Percentiles rank a stretch among this genome's conserved stretches.
These are phyloP conservation scores for Penicillium griseofulvum DNA, from an alignment of 2,329 filamentous ascomycete species.

Conservation along the genomic window DNA sequence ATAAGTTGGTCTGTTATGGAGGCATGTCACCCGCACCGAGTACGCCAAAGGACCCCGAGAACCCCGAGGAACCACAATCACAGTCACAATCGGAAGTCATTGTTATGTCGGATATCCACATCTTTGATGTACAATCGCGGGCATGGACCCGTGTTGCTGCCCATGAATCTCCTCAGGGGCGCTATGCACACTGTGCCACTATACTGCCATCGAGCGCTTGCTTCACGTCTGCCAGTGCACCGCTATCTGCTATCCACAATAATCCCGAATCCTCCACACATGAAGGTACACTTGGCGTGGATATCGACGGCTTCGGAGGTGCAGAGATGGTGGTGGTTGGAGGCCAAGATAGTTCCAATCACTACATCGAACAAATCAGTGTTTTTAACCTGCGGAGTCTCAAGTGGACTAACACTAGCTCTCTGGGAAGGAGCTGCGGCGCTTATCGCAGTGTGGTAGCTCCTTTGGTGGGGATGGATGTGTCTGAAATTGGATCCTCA, in stretches of 20 bases:
- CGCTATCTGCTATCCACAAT: constrained; percentile 82
- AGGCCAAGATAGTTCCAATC: constrained; percentile 94
- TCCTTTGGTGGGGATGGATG: constrained; percentile 58
- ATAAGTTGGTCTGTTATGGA: constrained; percentile 95
- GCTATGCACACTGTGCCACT: constrained; percentile 94
- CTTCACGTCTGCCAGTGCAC: constrained; percentile 80
- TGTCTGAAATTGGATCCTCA: constrained; percentile 45
- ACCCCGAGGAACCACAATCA: constrained; percentile 51
- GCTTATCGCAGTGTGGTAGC: constrained; percentile 95
- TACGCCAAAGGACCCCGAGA: constrained; percentile 44
- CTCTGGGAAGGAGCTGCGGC: constrained; percentile 86
- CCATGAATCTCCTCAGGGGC: constrained; percentile 80
- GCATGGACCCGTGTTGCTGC: constrained; percentile 83
- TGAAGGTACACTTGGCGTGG: constrained; percentile 81
- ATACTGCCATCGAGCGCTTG: constrained; percentile 83
- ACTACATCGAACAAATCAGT: constrained; percentile 98
- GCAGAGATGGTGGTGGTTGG: constrained; percentile 97
- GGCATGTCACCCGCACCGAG: constrained; percentile 83
- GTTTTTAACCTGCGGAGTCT: constrained; percentile 94
- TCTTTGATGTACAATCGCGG: constrained; percentile 80
- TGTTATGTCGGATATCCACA: constrained; percentile 97
- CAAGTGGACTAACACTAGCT: constrained; percentile 90
- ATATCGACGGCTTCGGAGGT: constrained; percentile 84
- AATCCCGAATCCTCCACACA: constrained; percentile 83
- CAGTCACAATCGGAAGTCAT: constrained; percentile 81